A percentile compares a stretch with the other conserved stretches of the same genome.
Evolutionary conservation across 108 stramenopile genomes (phyloP).

Genomic region (Cyclotella baltica): DNA sequence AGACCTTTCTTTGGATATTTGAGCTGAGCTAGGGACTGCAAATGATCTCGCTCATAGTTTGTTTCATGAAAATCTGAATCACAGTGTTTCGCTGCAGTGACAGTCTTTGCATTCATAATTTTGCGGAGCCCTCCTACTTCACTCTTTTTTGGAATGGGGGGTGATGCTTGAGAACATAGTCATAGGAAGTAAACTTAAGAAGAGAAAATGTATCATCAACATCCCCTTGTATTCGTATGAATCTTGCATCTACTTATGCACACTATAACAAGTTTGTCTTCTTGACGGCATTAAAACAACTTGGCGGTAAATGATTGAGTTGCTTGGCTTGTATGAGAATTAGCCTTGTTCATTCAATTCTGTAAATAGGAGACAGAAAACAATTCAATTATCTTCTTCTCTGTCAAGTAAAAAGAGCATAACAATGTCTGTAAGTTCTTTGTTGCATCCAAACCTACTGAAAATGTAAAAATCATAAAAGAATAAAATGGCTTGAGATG

Average conservation of each 20-base stretch:
- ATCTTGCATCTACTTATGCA: constrained; percentile 40
- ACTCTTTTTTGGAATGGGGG: no score
- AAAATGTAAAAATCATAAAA: constrained; percentile 21
- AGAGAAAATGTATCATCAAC: neutral
- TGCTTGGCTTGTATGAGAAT: constrained; percentile 46
- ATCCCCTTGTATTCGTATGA: constrained; percentile 19
- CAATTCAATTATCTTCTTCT: constrained; percentile 41
- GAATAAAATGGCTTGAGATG: constrained; percentile 3
- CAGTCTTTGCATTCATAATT: no score
- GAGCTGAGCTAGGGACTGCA: no score
- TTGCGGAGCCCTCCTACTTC: no score
- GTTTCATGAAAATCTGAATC: no score
- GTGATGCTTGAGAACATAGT: no score
- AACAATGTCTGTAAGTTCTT: constrained; percentile 34
- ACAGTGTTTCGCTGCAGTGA: no score
- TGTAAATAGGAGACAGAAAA: constrained; percentile 39
- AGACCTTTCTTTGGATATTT: no score
- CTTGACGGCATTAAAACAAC: constrained; percentile 25
- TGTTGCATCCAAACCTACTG: constrained; percentile 29
- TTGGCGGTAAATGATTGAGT: constrained; percentile 39
- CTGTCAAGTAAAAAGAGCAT: constrained; percentile 34
- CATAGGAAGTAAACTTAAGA: constrained; percentile 18
- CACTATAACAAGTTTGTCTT: constrained; percentile 43
- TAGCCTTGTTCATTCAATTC: constrained; percentile 32
- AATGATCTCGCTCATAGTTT: no score